Conservation (phyloP, 2,329 filamentous ascomycete genomes). For the Ophiognomonia clavigignenti-juglandacearum region DNA sequence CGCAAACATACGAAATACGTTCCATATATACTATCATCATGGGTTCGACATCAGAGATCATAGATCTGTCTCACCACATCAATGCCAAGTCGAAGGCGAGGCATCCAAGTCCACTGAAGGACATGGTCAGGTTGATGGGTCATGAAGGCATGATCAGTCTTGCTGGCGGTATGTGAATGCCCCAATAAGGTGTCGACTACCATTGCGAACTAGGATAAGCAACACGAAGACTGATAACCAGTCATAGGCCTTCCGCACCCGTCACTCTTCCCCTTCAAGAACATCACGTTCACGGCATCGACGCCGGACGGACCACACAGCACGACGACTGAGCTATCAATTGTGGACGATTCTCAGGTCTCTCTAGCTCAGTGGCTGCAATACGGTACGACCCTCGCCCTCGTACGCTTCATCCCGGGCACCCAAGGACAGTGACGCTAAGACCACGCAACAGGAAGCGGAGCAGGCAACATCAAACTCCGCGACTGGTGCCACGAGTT, state of each 20-base stretch:
- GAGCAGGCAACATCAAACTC: slow-evolving; percentile 18
- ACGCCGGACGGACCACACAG: neutral
- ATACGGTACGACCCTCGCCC: slow-evolving; percentile 18
- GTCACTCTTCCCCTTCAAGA: slow-evolving; percentile 23
- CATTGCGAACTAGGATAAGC: too few relatives aligned
- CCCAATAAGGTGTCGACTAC: neutral
- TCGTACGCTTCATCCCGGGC: neutral
- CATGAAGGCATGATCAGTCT: slow-evolving; percentile 29
- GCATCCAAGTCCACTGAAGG: slow-evolving; percentile 27
- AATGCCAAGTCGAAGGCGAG: slow-evolving; percentile 25
- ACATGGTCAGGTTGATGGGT: slow-evolving; percentile 29
- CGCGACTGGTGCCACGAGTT: slow-evolving; percentile 15
- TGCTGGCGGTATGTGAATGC: slow-evolving; percentile 26
- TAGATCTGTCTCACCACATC: slow-evolving; percentile 26
- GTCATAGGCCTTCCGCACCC: slow-evolving; percentile 26
- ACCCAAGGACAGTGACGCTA: neutral
- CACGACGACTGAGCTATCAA: neutral
- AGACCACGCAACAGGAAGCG: slow-evolving; percentile 10
- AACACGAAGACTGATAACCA: too few relatives aligned
- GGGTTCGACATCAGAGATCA: neutral
- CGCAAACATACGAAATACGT: neutral
- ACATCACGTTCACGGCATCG: neutral
- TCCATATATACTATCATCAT: neutral
- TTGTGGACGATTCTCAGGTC: slow-evolving; percentile 5
- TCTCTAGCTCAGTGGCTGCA: slow-evolving; percentile 19